Evolutionary conservation across 2,329 filamentous ascomycete species (phyloP).

Genomic region (Colletotrichum truncatum): DNA sequence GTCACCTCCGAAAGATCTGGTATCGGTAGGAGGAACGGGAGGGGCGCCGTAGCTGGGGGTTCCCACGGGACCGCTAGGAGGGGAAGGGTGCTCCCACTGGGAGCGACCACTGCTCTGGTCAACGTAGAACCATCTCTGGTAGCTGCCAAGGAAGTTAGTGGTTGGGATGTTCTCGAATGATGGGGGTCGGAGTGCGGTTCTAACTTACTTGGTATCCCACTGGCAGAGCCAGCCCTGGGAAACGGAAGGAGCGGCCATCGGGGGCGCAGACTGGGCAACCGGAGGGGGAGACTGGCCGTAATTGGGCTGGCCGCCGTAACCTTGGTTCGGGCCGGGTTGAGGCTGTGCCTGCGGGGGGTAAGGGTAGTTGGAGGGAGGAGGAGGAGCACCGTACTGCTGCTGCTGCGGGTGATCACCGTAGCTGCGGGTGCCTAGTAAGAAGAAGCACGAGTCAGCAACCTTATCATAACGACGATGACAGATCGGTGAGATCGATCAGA

Average conservation of each 20-base stretch:
- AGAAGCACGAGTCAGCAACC: conserved; percentile 25
- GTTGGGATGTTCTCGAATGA: background rate
- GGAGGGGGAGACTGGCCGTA: conserved; percentile 28
- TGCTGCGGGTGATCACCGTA: conserved; percentile 31
- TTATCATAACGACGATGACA: conserved; percentile 23
- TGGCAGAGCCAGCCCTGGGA: conserved; percentile 70
- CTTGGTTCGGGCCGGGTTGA: no score
- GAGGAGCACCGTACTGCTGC: conserved; percentile 32
- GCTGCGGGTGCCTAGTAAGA: conserved; percentile 20
- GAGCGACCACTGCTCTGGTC: conserved; percentile 68
- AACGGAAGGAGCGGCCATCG: conserved; percentile 43
- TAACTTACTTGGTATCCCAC: conserved; percentile 61
- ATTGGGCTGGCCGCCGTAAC: conserved; percentile 28
- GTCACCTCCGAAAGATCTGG: conserved; percentile 31
- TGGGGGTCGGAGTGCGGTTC: background rate
- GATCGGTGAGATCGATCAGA: background rate
- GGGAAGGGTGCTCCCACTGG: conserved; percentile 69
- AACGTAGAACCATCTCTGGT: conserved; percentile 72
- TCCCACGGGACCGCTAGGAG: conserved; percentile 21
- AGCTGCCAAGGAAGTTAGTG: conserved; percentile 29
- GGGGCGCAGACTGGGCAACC: conserved; percentile 42
- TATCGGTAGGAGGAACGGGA: conserved; percentile 13
- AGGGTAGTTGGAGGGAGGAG: conserved; percentile 30
- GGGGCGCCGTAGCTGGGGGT: conserved; percentile 18
- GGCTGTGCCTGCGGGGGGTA: conserved; percentile 31